These are phyloP conservation scores for Pelargonium cotyledonis DNA, from an alignment of 441 rosid genomes.

Conservation along the genomic window DNA sequence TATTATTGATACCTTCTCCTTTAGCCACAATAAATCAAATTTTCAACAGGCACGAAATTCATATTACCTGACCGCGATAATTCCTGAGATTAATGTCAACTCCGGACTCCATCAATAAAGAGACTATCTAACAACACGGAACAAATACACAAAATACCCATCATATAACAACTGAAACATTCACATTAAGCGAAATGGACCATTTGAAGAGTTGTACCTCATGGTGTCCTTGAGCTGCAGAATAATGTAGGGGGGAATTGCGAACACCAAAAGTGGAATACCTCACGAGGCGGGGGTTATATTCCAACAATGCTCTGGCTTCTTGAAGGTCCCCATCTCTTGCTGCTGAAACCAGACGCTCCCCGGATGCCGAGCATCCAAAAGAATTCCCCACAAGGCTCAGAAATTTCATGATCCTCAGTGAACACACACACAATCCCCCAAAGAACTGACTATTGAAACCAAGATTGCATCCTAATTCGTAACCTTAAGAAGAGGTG, in stretches of 20 bases:
- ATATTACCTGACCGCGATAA: constrained; percentile 83
- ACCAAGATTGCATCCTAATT: constrained; percentile 8
- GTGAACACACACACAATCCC: constrained; percentile 3
- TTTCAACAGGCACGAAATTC: constrained; percentile 9
- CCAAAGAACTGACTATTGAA: constrained; percentile 13
- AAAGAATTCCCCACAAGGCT: constrained; percentile 95
- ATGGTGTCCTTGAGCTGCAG: constrained; percentile 95
- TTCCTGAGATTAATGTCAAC: constrained; percentile 92
- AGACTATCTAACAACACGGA: constrained; percentile 52
- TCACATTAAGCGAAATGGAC: not conserved
- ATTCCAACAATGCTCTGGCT: constrained; percentile 92
- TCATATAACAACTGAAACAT: constrained; percentile 27
- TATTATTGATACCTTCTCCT: not conserved
- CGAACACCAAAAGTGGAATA: constrained; percentile 96
- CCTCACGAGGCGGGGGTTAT: constrained; percentile 91
- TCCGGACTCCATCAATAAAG: constrained; percentile 79
- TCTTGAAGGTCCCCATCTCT: constrained; percentile 94
- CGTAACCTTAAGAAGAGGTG: constrained; percentile 1
- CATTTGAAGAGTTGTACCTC: constrained; percentile 62
- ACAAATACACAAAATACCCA: constrained; percentile 5
- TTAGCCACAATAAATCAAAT: not conserved
- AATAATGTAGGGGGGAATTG: constrained; percentile 95
- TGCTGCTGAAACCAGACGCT: constrained; percentile 93
- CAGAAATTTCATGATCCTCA: constrained; percentile 55
- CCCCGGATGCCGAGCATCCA: constrained; percentile 98